Evolutionary conservation across 2,329 filamentous ascomycete genomes (phyloP), one percentile per base, ranked within the genome.

Genomic region (Cryphonectria parasitica): DNA sequence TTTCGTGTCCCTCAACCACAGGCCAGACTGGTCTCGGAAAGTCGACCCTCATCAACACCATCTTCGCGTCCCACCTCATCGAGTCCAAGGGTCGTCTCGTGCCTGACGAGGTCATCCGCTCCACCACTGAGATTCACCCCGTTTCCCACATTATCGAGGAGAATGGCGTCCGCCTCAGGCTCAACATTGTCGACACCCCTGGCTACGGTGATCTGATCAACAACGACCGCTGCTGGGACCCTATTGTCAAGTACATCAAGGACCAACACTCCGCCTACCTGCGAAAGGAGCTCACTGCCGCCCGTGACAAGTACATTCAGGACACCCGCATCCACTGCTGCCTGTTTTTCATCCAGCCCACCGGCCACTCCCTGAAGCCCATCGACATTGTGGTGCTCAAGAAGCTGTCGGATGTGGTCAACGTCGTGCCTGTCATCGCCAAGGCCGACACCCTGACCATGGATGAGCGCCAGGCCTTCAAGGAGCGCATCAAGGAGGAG

Each of bases 221-320:
- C 90, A 99, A 99, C 84, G 96, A 99, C 86, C 92, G 96, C 88
- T 99, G 96, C 91, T 99, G 96, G 96, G 96, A 99, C 81, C 96
- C 96, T 74, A 99, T 99, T 82, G 95, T 99, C 88, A 99, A 99
- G 88, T 99, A 99, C 86, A 99, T 99, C 89, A 99, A 99, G 89
- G 96, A 99, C 84, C 96, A 99, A 87, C 96, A 99, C 88, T 98
- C 94, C 67, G 95, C 96, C 78, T 99, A 98, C 86, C 90, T 99
- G 77, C 93, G 96, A 84, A 99, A 99, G 89, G 96, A 99, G 84
- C 94, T 99, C 79, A 98, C 96, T 69, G 96, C 96, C 76, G 96
- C 99, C 88, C 93, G 96, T 84, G 96, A 99, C 85, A 92, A 96
- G 79, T 99, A 99, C 84, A 98, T 99, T 77, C 95, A 97, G 86